These are phyloP conservation scores for Coemansia sp. DNA, from an alignment of 371 early-diverging fungal species.

Conservation along the genomic window DNA sequence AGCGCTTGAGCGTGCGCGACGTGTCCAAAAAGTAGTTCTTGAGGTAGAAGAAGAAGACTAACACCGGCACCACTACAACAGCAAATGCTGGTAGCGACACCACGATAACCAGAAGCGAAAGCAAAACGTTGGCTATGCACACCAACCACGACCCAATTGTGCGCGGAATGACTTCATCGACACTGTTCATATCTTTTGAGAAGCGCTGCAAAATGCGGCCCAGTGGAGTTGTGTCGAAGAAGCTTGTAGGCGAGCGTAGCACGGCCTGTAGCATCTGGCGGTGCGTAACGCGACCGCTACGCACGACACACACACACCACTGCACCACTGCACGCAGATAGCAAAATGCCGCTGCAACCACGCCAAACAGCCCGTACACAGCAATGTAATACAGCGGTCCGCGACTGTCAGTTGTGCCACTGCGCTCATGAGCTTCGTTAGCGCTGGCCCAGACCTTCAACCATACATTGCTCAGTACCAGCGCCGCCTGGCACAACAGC, in stretches of 20 bases:
- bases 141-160: constrained; percentile 35
- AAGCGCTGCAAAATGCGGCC: constrained; percentile 38
- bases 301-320: constrained; percentile 78
- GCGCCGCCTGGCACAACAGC: constrained; percentile 34
- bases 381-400: constrained; percentile 61
- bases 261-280: constrained; percentile 29
- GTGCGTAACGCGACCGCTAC: constrained; percentile 35
- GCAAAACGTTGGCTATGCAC: constrained; percentile 52
- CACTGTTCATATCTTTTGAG: constrained; percentile 76
- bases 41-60: constrained; percentile 62
- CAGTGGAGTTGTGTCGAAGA: constrained; percentile 25
- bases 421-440: constrained; percentile 33
- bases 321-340: constrained; percentile 69
- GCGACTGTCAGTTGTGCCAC: constrained; percentile 7
- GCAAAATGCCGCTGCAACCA: constrained; percentile 61
- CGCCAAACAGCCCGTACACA: constrained; percentile 76
- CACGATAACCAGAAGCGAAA: constrained; percentile 60
- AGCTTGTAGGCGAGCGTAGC: constrained; percentile 23
- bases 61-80: constrained; percentile 58
- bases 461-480: constrained; percentile 65
- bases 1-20: constrained; percentile 48
- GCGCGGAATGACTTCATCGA: constrained; percentile 73
- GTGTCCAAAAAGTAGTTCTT: constrained; percentile 71
- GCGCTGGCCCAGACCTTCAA: constrained; percentile 66
- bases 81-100: constrained; percentile 63